Evolutionary conservation across 1,284 basidiomycete genomes (phyloP), one percentile per base, ranked within the genome.

Genomic region (Tylopilus orsonianus): DNA sequence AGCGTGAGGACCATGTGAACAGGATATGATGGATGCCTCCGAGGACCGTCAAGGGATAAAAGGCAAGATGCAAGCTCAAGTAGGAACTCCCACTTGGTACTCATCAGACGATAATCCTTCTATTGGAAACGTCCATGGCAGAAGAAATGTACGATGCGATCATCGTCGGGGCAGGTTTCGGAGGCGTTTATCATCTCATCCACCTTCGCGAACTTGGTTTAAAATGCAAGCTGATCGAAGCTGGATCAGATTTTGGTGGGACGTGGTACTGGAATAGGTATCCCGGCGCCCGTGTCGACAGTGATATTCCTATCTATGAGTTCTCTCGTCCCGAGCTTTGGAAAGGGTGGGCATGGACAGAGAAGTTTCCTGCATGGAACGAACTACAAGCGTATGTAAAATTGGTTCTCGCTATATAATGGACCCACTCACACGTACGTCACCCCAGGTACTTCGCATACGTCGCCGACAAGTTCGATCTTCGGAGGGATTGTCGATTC

Each of bases 251-350:
- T 18, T 23, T 55, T 2, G 55, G 54, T 2, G 50, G 54, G 14
- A 34, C 32, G 1, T 33, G 32, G 32, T 33, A 33, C 13, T 33
- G 32, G 32, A 33, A 58, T 20, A 58, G 20, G 12, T 58, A 58
- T 27, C 56, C 56, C 10, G 53, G 56, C 1, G 56, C 59, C 7
- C 57, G 57, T 5, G 44, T 49, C 3, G 59, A 59, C 18, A 59
- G 39, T 9, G 40, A 50, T 7, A 41, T 58, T 14, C 56, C 58
- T 5, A 3, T 5, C 8, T 61, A 61, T 26, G 57, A 61, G 10
- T 55, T 56, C 18, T 44, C 58, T 0, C 36, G 24, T 9, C 53
- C 48, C 2, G 53, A 58, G 5, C 47, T 58, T 8, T 61, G 58
- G 57, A 41, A 45, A 18, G 49, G 9, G 3, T 59, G 59, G 59